Conservation (phyloP, 768 basidiomycete species). For the Paxillus rubicundulus region DNA sequence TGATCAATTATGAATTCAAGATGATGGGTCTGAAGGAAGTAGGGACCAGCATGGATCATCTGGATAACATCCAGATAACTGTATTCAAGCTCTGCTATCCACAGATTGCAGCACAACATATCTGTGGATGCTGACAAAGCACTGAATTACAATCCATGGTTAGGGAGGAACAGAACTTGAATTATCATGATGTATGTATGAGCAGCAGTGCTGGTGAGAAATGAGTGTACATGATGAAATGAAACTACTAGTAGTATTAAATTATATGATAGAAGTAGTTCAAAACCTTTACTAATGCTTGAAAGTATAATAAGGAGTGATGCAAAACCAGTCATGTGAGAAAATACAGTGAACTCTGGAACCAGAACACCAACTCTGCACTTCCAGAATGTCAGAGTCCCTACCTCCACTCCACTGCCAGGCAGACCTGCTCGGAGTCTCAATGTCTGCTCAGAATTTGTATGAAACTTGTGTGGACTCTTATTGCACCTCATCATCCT, state of each 20-base stretch:
- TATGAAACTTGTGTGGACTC: too few relatives aligned
- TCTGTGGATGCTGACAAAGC: not conserved
- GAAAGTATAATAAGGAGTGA: not conserved
- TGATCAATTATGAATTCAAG: too few relatives aligned
- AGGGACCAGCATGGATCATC: not conserved
- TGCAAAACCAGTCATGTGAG: too few relatives aligned
- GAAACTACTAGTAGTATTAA: not conserved
- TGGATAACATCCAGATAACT: not conserved
- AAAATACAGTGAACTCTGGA: too few relatives aligned
- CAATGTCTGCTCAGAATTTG: too few relatives aligned
- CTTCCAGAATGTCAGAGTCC: too few relatives aligned
- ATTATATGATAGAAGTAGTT: not conserved
- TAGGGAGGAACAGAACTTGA: not conserved
- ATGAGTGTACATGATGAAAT: not conserved
- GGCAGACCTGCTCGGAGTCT: too few relatives aligned
- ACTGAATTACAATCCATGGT: not conserved
- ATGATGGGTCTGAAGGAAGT: too few relatives aligned
- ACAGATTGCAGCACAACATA: not conserved
- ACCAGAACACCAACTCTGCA: too few relatives aligned
- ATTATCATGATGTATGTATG: not conserved
- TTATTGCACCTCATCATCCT: too few relatives aligned
- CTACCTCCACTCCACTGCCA: too few relatives aligned
- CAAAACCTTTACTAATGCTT: not conserved
- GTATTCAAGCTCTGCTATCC: not conserved
- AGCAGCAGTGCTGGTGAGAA: not conserved